Conservation (phyloP, 768 basidiomycete genomes). For the Rhodosporidiobolus sp. region DNA sequence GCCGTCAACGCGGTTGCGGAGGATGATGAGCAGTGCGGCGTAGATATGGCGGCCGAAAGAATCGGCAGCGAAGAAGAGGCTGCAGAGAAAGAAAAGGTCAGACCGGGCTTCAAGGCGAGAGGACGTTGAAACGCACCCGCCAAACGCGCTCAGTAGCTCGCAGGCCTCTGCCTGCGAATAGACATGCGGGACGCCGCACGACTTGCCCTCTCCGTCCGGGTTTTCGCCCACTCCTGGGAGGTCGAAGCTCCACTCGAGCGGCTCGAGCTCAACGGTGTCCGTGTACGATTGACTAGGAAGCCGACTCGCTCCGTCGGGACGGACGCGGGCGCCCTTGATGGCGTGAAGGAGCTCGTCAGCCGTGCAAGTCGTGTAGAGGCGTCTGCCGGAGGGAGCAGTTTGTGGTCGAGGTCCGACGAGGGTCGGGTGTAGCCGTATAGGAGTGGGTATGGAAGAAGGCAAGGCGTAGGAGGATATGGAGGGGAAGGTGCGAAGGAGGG, state of each 20-base stretch:
- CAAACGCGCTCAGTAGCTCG: slow-evolving; percentile 17
- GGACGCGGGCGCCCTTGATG: not conserved
- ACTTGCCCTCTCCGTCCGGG: too few relatives aligned
- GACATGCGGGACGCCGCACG: not conserved
- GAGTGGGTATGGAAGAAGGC: not conserved
- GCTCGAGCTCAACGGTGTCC: not conserved
- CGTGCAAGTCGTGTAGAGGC: not conserved
- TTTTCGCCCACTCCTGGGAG: not conserved
- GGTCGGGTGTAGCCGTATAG: not conserved
- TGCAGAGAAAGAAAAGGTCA: not conserved
- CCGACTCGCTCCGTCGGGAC: not conserved
- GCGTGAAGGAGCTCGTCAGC: not conserved
- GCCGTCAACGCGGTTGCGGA: slow-evolving; percentile 13
- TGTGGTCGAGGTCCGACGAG: slow-evolving; percentile 10
- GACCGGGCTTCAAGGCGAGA: too few relatives aligned
- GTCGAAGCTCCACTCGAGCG: slow-evolving; percentile 19
- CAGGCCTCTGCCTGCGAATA: slow-evolving; percentile 19
- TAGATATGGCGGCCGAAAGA: slow-evolving; percentile 7
- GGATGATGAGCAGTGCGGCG: slow-evolving; percentile 17
- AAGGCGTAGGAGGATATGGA: not conserved
- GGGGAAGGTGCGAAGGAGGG: not conserved
- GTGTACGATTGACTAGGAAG: not conserved
- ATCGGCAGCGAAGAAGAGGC: slow-evolving; percentile 15
- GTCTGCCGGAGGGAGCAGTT: not conserved
- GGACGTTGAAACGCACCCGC: slow-evolving; percentile 7